Conservation (phyloP, 2,329 filamentous ascomycete species). For the Hypomyces perniciosus region DNA sequence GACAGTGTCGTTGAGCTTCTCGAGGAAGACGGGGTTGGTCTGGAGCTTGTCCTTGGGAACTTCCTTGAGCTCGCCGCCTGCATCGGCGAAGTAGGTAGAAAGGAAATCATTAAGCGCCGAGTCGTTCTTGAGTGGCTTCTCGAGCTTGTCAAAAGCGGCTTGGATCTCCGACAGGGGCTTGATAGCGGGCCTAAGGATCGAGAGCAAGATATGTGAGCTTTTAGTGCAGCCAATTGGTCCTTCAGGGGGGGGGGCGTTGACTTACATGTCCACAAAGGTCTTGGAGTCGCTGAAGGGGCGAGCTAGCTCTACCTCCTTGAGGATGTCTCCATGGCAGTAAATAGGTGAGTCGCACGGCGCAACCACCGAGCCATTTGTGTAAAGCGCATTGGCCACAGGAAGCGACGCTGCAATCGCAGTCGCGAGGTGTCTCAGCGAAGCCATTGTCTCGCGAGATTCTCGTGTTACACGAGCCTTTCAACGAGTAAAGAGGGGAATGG, state of each 20-base stretch:
- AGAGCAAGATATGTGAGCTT: neutral
- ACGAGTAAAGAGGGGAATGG: neutral
- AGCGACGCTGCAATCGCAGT: neutral
- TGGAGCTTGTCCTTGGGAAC: conserved; percentile 46
- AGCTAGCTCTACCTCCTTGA: conserved; percentile 57
- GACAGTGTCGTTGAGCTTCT: conserved; percentile 50
- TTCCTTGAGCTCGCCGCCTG: conserved; percentile 55
- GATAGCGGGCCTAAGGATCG: conserved; percentile 47
- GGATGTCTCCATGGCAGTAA: conserved; percentile 61
- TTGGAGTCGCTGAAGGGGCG: conserved; percentile 61
- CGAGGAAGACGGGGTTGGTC: conserved; percentile 53
- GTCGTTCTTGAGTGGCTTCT: conserved; percentile 57
- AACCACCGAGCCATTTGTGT: conserved; percentile 53
- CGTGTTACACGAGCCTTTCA: neutral
- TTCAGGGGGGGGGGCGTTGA: conserved; percentile 2
- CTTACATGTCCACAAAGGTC: conserved; percentile 64
- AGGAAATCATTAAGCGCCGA: conserved; percentile 57
- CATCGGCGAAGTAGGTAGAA: conserved; percentile 55
- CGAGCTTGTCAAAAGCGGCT: conserved; percentile 52
- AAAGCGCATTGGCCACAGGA: conserved; percentile 40
- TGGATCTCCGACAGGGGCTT: conserved; percentile 54
- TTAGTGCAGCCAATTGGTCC: neutral
- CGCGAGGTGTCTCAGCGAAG: neutral
- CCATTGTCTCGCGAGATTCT: conserved; percentile 1
- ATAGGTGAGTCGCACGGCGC: conserved; percentile 62